Evolutionary conservation across 2,329 filamentous ascomycete species (phyloP).

Genomic region (Acrocalymma vagum): DNA sequence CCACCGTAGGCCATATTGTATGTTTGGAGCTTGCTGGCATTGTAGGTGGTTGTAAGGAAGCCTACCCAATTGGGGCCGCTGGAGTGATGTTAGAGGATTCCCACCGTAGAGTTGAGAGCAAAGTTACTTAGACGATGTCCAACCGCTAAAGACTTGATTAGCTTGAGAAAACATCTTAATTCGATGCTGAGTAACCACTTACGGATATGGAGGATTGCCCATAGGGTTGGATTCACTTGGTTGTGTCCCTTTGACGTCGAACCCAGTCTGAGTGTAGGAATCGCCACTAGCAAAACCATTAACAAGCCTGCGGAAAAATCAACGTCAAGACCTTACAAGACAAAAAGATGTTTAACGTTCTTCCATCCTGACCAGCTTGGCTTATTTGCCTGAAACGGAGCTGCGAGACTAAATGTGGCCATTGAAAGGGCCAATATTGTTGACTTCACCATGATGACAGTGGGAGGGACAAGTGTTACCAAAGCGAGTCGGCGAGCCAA

Average conservation of each 20-base stretch:
- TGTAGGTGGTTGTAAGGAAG: constrained; percentile 48
- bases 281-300: constrained; percentile 56
- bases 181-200: constrained; percentile 4
- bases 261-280: constrained; percentile 68
- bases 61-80: constrained; percentile 67
- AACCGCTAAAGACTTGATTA: constrained; percentile 32
- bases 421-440: constrained; percentile 29
- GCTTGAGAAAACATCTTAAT: too few species aligned
- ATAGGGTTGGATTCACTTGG: constrained; percentile 65
- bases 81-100: constrained; percentile 8
- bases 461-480: too few species aligned
- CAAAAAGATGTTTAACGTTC: constrained; percentile 43
- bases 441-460: constrained; percentile 31
- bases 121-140: constrained; percentile 35
- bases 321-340: constrained; percentile 30
- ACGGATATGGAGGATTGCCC: constrained; percentile 67
- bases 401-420: constrained; percentile 27
- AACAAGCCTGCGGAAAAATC: neutral
- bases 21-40: constrained; percentile 55
- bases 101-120: neutral
- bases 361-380: constrained; percentile 43
- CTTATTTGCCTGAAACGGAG: constrained; percentile 17
- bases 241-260: constrained; percentile 60
- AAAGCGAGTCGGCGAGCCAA: too few species aligned
- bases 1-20: constrained; percentile 62